Conservation (phyloP, 345 rosid species). For the sweet orange (Citrus sinensis) region DVS_A1.0 CM039162.1:26369001-26369500, state of each 20-base stretch:
- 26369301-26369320: not conserved
- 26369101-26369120: not conserved
- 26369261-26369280: conserved; percentile 31
- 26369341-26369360: not conserved
- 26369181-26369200: conserved; percentile 34
- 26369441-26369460: too few relatives aligned
- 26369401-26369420: too few relatives aligned
- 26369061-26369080: conserved; percentile 39
- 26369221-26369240: conserved; percentile 48
- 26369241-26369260: conserved; percentile 70
- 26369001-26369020: conserved; percentile 57
- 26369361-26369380: not conserved
- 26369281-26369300: not conserved
- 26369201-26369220: conserved; percentile 67
- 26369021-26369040: conserved; percentile 68
- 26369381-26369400: not conserved
- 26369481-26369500: too few relatives aligned
- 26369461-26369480: not conserved
- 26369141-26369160: conserved; percentile 82
- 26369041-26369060: conserved; percentile 59
- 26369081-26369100: not conserved
- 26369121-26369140: conserved; percentile 25
- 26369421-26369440: not conserved
- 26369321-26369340: not conserved
- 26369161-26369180: conserved; percentile 57